Conservation (phyloP, 2,329 filamentous ascomycete species). For the Lecanicillium sp. region DNA sequence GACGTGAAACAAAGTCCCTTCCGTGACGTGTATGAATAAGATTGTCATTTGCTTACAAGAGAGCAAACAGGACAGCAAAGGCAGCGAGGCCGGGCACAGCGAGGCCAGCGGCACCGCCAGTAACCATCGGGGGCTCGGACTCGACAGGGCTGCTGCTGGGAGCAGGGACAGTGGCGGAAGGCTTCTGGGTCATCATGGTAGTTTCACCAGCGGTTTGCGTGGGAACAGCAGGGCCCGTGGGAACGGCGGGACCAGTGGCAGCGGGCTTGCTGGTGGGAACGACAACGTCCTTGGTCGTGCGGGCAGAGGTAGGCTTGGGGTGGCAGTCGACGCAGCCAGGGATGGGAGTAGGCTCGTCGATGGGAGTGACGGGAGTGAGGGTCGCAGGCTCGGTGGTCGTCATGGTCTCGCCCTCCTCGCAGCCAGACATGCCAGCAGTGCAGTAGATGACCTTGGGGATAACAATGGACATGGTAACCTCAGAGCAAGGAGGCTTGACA, state of each 20-base stretch:
- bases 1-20: not conserved
- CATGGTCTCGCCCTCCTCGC: constrained; percentile 17
- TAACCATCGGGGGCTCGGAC: constrained; percentile 8
- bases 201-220: constrained; percentile 5
- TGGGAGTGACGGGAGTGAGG: constrained; percentile 17
- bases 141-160: constrained; percentile 8
- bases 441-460: constrained; percentile 21
- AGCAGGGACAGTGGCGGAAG: constrained; percentile 6
- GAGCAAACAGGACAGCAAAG: constrained; percentile 13
- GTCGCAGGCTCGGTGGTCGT: constrained; percentile 16
- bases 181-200: constrained; percentile 9
- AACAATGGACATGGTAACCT: constrained; percentile 19
- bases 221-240: constrained; percentile 7
- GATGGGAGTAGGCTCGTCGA: constrained; percentile 16
- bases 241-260: constrained; percentile 1
- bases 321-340: constrained; percentile 18
- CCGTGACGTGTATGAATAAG: not conserved
- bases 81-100: constrained; percentile 11
- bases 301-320: constrained; percentile 12
- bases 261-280: constrained; percentile 3
- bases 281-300: constrained; percentile 6
- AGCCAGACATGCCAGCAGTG: constrained; percentile 16
- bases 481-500: constrained; percentile 10
- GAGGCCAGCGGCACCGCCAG: constrained; percentile 12
- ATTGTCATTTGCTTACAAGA: constrained; percentile 10